Percentiles rank a stretch among this genome's conserved stretches.
Evolutionary conservation across 2,329 filamentous ascomycete species (phyloP).

Genomic region (Xenosphaeropsis pyriputrescens): DNA sequence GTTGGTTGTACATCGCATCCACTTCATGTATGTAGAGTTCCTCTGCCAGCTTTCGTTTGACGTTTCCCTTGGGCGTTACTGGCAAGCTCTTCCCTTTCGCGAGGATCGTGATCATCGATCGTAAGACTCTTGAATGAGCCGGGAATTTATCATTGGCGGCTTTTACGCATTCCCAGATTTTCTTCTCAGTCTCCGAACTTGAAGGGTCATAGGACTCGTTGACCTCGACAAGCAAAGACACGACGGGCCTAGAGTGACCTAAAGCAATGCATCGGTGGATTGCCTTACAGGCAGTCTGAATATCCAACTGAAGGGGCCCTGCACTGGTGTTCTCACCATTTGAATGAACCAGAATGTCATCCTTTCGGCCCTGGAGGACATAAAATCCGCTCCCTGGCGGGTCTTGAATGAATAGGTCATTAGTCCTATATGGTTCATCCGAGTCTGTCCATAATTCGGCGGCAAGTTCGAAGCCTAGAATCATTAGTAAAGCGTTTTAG

Average conservation of each 20-base stretch:
- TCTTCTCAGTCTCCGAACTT: too few relatives aligned
- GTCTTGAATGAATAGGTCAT: conserved; percentile 17
- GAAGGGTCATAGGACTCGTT: too few relatives aligned
- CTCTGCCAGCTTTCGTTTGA: too few relatives aligned
- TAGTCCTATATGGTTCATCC: conserved; percentile 15
- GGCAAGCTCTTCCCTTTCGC: too few relatives aligned
- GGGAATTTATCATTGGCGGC: too few relatives aligned
- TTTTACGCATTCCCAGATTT: too few relatives aligned
- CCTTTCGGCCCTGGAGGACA: conserved; percentile 15
- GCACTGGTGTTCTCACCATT: conserved; percentile 18
- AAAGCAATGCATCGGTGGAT: conserved; percentile 13
- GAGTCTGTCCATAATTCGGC: conserved; percentile 16
- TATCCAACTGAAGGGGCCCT: conserved; percentile 8
- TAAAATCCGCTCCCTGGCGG: conserved; percentile 11
- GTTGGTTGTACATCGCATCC: too few relatives aligned
- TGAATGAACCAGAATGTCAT: conserved; percentile 17
- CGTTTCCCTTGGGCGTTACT: too few relatives aligned
- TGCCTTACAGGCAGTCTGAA: conserved; percentile 9
- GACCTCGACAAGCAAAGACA: conserved; percentile 3
- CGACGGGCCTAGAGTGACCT: conserved; percentile 12
- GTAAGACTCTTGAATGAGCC: too few relatives aligned
- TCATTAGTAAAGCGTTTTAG: conserved; percentile 4
- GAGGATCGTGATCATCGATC: too few relatives aligned
- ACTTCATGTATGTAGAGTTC: too few relatives aligned
- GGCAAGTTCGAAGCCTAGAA: conserved; percentile 15